A percentile compares a stretch with the other conserved stretches of the same genome.
phyloP scores from a whole-genome alignment of 1,139 yeast species.

The Hyphopichia wangnamkhiaoensis region DNA sequence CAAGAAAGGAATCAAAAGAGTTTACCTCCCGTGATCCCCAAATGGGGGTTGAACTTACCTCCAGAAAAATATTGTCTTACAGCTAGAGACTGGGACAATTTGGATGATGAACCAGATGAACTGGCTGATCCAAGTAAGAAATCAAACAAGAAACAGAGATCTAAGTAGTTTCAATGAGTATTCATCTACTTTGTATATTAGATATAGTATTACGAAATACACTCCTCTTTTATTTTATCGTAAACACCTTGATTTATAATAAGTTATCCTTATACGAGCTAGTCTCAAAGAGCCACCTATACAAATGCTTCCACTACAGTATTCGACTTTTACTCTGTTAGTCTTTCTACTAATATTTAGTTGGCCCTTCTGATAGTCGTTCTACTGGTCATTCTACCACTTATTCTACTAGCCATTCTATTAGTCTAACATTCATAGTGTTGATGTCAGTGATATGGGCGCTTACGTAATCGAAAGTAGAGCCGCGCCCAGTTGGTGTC shows the following conservation, averaged over 20 bases:
- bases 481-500: no score
- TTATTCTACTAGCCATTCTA: not conserved
- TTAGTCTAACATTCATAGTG: no score
- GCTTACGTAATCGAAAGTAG: not conserved
- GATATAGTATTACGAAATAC: no score
- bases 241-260: no score
- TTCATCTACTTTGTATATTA: not conserved
- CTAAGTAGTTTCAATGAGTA: not conserved
- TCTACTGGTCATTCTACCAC: no score
- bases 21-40: conserved; percentile 87
- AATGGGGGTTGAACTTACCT: conserved; percentile 91
- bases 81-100: conserved; percentile 68
- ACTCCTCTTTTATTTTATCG: not conserved
- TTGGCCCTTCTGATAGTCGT: no score
- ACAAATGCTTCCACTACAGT: no score
- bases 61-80: conserved; percentile 97
- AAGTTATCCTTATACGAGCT: no score
- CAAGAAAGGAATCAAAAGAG: conserved; percentile 88
- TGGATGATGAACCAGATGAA: conserved; percentile 37
- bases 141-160: conserved; percentile 5
- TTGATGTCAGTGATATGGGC: no score
- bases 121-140: conserved; percentile 13
- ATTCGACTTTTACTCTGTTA: no score
- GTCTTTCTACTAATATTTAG: no score
- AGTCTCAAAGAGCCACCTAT: no score